Conservation (phyloP, 352 stramenopile genomes). For the Peronospora belbahrii region DNA sequence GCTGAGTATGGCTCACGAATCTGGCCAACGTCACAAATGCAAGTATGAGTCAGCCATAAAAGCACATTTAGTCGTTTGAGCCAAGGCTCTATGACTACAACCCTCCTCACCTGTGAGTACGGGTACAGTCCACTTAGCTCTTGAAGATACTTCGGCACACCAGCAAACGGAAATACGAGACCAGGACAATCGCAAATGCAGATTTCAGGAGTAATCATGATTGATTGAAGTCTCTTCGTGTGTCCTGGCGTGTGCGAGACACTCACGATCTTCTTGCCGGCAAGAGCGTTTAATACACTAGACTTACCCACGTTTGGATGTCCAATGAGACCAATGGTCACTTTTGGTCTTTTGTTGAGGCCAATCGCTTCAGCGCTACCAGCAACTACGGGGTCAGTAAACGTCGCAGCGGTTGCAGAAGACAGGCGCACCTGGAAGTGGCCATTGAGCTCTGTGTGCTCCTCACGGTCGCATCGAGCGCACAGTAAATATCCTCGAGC, state of each 20-base stretch:
- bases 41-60: slow-evolving; percentile 1
- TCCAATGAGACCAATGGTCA: slow-evolving; percentile 84
- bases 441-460: slow-evolving; percentile 51
- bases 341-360: slow-evolving; percentile 40
- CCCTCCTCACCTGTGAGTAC: slow-evolving; percentile 61
- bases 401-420: slow-evolving; percentile 20
- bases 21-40: slow-evolving; percentile 21
- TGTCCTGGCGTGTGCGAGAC: slow-evolving; percentile 82
- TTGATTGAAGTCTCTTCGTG: slow-evolving; percentile 81
- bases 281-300: slow-evolving; percentile 79
- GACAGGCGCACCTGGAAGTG: slow-evolving; percentile 50
- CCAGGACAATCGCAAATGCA: slow-evolving; percentile 84
- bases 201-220: slow-evolving; percentile 75
- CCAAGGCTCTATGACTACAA: background rate
- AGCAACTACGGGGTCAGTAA: slow-evolving; percentile 16
- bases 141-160: slow-evolving; percentile 75
- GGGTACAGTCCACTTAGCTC: slow-evolving; percentile 78
- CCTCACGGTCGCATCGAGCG: slow-evolving; percentile 56
- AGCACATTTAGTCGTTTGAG: background rate
- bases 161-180: slow-evolving; percentile 78
- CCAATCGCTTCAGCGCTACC: slow-evolving; percentile 21
- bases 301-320: slow-evolving; percentile 87
- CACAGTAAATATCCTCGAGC: slow-evolving; percentile 63
- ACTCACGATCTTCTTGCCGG: slow-evolving; percentile 82
- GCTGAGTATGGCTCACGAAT: slow-evolving; percentile 86